Evolutionary conservation across 306 rosid species (phyloP), one percentile per base, ranked within the genome.

Genomic region (Heteromeles arbutifolia): DNA sequence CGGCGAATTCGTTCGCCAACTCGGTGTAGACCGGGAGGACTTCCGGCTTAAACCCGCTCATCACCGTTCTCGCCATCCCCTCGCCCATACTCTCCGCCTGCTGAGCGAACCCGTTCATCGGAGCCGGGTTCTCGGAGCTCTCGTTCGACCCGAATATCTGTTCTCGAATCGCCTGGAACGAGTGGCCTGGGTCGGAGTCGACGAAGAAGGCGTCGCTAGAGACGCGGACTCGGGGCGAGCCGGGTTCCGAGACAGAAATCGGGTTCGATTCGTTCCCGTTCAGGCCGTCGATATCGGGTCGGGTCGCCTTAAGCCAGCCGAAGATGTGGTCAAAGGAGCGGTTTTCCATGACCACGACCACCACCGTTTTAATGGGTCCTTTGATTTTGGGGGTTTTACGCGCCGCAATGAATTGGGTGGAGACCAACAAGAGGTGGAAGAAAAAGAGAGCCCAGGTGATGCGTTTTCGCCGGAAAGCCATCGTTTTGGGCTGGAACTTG

Each of bases 281-380:
- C 11, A 91, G 63, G 0, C 98, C 97, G 44, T 94, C 96, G 53
- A 94, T 91, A 0, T 91, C 94, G 24, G 96, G 96, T 59, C 96
- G 88, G 82, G 84, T 71, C 22, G 87, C 29, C 61, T 93, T 94
- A 56, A 94, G 89, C 97, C 96, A 91, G 2, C 97, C 98, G 11
- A 91, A 79, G 0, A 94, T 75, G 59, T 94, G 98, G 79, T 94
- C 98, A n/a, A 94, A 94, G 72, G 98, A 94, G 39, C 98, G 98
- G 50, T 94, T 94, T 31, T 94, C 97, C 98, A 91, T 94, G 53
- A 94, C 93, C 26, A 94, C 8, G 29, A 94, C 88, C 28, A 94
- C 95, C 1, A 94, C 9, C 65, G 97, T 94, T 53, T 91, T 94
- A 65, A 94, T 91, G 6, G 96, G 98, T 7, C 98, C 96, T 0